Base-by-base conservation (phyloP, 306 rosid species). In the Quercus cerris region DNA sequence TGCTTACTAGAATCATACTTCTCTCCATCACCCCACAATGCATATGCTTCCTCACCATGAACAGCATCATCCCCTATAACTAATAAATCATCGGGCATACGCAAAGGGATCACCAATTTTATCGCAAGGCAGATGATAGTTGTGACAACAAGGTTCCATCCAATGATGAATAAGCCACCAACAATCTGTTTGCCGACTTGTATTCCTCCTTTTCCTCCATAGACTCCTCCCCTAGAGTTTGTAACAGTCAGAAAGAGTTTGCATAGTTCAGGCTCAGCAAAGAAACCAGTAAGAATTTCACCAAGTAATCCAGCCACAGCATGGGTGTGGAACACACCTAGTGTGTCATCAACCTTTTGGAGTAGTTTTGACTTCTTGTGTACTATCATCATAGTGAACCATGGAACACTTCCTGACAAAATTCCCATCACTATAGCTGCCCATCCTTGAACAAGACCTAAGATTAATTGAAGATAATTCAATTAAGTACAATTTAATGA, bases 381-480 rank as follows among this genome's bases (percentile, higher is more conserved):
- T 1, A 90, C 28, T 2, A 90, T 56, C 94, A 90, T 90, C 94
- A 90, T 90, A 25, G 77, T 80, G 84, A 41, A 86, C 94, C 94
- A 87, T 76, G 94, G 94, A 2, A 90, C 85, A 41, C 91, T 87
- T 12, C 94, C 91, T 17, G 91, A 88, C 14, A 84, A 73, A 5
- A 86, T 61, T 51, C 91, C 94, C 89, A 90, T 90, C 58, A 88
- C 61, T 73, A 90, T 86, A 33, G 92, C 90, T 1, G 89, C 92
- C 94, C 94, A 90, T 73, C 90, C 92, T 80, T 88, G 94, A 68
- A 88, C 88, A 35, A 90, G 46, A 79, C 94, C 94, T 87, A 78
- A 19, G 27, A 19, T 18, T 7, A 6, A 67, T 23, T 35, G 44
- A 35, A 35, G 27, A 58, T 22, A 58, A 22, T 58, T 46, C 14